phyloP scores from a whole-genome alignment of 169 alveolate species.

The Perkinsus olseni region DNA sequence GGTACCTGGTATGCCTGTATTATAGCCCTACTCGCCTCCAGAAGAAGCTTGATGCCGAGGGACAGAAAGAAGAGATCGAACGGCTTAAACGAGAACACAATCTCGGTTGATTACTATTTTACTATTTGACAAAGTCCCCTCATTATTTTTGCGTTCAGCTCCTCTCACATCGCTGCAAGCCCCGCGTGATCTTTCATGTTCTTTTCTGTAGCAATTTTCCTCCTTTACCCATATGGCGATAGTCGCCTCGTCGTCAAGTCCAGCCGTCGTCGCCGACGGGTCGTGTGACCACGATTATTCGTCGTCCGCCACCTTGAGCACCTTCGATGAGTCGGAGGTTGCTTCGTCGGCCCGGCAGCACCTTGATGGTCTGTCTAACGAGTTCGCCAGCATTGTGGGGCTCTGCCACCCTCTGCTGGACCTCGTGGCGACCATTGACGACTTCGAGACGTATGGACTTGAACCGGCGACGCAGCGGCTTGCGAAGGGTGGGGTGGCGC shows the following conservation, averaged over 20 bases:
- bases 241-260: background rate
- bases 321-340: no score
- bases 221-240: background rate
- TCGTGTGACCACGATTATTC: background rate
- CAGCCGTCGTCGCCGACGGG: background rate
- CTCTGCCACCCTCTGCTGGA: background rate
- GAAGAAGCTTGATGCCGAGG: constrained; percentile 53
- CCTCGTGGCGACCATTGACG: background rate
- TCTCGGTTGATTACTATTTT: background rate
- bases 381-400: background rate
- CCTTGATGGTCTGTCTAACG: background rate
- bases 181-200: no score
- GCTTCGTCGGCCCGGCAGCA: background rate
- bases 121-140: background rate
- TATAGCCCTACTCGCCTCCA: constrained; percentile 55
- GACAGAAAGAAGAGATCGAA: constrained; percentile 42
- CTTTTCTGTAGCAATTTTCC: background rate
- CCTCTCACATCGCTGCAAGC: no score
- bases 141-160: background rate
- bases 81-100: background rate
- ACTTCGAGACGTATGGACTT: background rate
- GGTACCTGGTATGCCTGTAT: constrained; percentile 53
- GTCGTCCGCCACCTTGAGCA: no score
- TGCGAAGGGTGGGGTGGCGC: background rate
- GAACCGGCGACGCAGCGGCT: background rate